Evolutionary conservation across 202 grass and related monocot species (phyloP), one percentile per base, ranked within the genome.

Genomic region (Panicum virgatum): DNA sequence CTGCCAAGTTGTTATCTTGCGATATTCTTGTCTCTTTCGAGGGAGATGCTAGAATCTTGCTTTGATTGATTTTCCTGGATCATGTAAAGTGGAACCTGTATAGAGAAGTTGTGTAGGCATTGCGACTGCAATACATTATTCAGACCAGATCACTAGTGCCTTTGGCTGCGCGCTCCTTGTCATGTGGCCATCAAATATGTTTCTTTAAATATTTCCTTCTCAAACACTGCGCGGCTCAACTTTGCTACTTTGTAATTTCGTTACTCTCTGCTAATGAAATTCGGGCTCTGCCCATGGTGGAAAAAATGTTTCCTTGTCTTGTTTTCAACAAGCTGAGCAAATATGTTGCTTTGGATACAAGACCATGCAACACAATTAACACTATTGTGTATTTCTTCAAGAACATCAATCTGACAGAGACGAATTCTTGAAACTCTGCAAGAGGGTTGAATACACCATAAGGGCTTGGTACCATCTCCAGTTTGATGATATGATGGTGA

Each of bases 401-500:
- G 96, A 98, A 74, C 85, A 85, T 2, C 77, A 88, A 75, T 87
- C 60, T 10, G 96, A 98, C 69, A 90, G 78, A 69, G 67, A 77
- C n/a, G 96, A 98, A 62, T 98, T 98, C 85, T 43, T 98, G 61
- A 98, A 93, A 73, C 90, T 98, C 54, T 90, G 92, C 83, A 98
- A 90, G 83, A 90, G 92, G 90, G 75, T 96, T 72, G 96, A 98
- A 80, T 93, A 98, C 62, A 92, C 90, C 66, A 88, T 98, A 46
- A 89, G 96, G 66, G 96, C 96, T 5, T 98, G 92, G 96, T 96
- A 98, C 78, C 86, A 93, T 81, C 96, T 96, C 43, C 90, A 96
- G 71, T 98, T 98, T 83, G 96, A 98, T 82, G 96, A 98, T 80
- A 92, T 98, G 85, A 93, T 98, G 92, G 96, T 96, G 87, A 87